A percentile compares a stretch with the other conserved stretches of the same genome.
These are phyloP conservation scores for Botryotinia convoluta DNA, from an alignment of 2,329 filamentous ascomycete genomes.

Conservation along the genomic window DNA sequence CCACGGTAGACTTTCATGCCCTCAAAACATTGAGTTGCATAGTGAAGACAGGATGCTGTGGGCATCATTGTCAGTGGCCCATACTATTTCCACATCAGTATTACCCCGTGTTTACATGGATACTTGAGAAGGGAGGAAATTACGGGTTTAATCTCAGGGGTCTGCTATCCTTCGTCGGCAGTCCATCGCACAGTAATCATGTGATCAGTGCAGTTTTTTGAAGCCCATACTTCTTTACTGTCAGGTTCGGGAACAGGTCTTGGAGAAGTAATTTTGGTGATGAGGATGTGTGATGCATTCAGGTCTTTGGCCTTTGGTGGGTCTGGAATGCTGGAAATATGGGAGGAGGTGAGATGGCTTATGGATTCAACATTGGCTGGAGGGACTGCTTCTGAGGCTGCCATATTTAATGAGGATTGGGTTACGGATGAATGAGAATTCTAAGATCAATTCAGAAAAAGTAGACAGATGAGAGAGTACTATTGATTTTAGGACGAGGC, in stretches of 20 bases:
- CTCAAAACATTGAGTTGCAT: constrained; percentile 25
- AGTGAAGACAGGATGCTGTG: constrained; percentile 24
- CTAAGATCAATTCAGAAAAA: background rate
- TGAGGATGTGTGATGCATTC: constrained; percentile 57
- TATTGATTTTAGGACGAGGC: background rate
- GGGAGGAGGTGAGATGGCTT: background rate
- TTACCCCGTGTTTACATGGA: too few relatives aligned
- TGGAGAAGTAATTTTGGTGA: constrained; percentile 48
- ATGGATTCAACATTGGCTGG: background rate
- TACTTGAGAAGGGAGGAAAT: constrained; percentile 45
- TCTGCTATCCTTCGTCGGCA: constrained; percentile 62
- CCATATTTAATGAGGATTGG: background rate
- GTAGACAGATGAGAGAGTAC: background rate
- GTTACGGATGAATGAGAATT: background rate
- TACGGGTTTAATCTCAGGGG: constrained; percentile 71
- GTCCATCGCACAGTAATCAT: constrained; percentile 72
- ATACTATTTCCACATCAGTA: background rate
- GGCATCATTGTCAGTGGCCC: constrained; percentile 21
- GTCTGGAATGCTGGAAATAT: background rate
- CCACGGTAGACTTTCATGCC: constrained; percentile 75
- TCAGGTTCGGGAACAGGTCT: constrained; percentile 45
- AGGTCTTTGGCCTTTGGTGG: constrained; percentile 37
- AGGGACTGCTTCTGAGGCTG: background rate
- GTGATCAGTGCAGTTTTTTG: constrained; percentile 66
- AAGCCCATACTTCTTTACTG: constrained; percentile 21